phyloP scores from a whole-genome alignment of 371 early-diverging fungal species.

The Blakeslea trispora region DNA sequence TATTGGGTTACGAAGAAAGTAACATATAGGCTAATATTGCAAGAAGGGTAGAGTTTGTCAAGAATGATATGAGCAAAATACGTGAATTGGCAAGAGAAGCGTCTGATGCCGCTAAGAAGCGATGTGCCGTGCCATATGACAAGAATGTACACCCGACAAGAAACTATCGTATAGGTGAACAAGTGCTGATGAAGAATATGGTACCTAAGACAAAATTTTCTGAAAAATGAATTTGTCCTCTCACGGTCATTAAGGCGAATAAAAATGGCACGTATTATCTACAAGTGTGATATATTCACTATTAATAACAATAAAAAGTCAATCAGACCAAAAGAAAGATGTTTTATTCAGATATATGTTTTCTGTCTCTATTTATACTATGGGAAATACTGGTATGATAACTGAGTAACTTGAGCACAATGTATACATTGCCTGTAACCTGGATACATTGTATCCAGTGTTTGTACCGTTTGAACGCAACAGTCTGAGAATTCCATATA shows the following conservation, averaged over 20 bases:
- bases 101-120: constrained; percentile 2
- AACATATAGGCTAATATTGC: constrained; percentile 14
- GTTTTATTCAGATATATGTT: no score
- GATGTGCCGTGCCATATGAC: constrained; percentile 3
- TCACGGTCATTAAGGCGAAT: constrained; percentile 12
- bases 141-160: not conserved
- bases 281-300: no score
- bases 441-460: no score
- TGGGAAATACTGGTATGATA: no score
- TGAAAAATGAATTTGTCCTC: constrained; percentile 22
- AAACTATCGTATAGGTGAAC: constrained; percentile 7
- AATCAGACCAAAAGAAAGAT: no score
- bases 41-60: not conserved
- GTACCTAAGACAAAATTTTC: constrained; percentile 13
- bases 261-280: constrained; percentile 12
- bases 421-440: no score
- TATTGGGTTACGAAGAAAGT: constrained; percentile 20
- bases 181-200: constrained; percentile 21
- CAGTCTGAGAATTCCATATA: no score
- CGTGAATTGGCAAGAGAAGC: not conserved
- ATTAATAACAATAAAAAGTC: no score
- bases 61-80: not conserved
- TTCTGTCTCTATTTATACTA: no score
- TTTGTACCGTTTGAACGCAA: no score
- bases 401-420: no score